Evolutionary conservation across 139 green algal species (phyloP), one percentile per base, ranked within the genome.

Genomic region (Yamagishiella unicocca): DNA sequence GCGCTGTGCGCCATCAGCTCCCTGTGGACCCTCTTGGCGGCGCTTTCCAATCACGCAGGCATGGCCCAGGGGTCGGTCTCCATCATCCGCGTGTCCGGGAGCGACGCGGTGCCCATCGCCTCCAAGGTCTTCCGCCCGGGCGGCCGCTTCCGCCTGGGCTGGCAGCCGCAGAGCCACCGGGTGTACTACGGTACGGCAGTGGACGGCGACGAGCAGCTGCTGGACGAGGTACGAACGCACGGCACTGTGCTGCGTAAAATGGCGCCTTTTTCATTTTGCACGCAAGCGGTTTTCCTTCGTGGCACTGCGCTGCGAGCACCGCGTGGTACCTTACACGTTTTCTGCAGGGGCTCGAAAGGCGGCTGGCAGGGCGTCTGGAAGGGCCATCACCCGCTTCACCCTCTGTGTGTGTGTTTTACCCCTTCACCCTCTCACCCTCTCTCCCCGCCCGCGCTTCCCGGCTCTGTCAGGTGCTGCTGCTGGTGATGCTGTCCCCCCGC

Each of bases 11-110:
- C n/a, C n/a, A n/a, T n/a, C n/a, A n/a, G n/a, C n/a, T n/a, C n/a
- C n/a, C n/a, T n/a, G n/a, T n/a, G n/a, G n/a, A n/a, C n/a, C n/a
- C n/a, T n/a, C n/a, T n/a, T n/a, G n/a, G n/a, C n/a, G n/a, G n/a
- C n/a, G n/a, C n/a, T n/a, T n/a, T 6, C 6, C 7, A 21, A 8
- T 40, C 29, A 6, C 31, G 27, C 84, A 94, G 92, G 92, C 53
- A 75, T 84, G 61, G 79, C 88, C 35, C 90, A 95, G 43, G 95
- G 96, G 14, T 92, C 94, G 7, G 97, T 99, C 0, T 93, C 94
- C n/a, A 97, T 99, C 84, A 96, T 99, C 61, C 94, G 97, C 7
- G 4, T 99, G 6, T 98, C 94, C 53, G 97, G 97, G 38, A 78
- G 43, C 64, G 90, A 94, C 4, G 95, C 97, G 0, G 82, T 98